Conservation (phyloP, 139 green algal species). For the Closterium sp. region DNA sequence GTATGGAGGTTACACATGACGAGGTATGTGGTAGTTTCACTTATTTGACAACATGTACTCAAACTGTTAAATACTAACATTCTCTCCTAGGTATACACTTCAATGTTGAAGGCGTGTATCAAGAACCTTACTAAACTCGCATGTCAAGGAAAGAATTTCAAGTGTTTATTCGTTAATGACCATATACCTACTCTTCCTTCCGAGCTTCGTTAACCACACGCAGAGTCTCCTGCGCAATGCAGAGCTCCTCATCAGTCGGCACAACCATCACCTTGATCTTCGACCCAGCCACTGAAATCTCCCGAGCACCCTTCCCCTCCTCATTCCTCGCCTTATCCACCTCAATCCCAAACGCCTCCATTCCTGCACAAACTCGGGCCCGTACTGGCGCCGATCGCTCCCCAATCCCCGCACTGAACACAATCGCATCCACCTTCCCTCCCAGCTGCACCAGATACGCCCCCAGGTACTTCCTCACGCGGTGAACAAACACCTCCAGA, state of each 20-base stretch:
- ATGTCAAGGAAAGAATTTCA: too few relatives aligned
- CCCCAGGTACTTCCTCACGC: constrained; percentile 85
- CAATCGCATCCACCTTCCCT: constrained; percentile 76
- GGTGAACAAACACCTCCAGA: constrained; percentile 74
- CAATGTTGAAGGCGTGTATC: too few relatives aligned
- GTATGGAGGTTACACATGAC: too few relatives aligned
- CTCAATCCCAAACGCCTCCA: constrained; percentile 67
- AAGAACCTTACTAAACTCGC: too few relatives aligned
- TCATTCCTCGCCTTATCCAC: constrained; percentile 71
- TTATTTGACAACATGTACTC: too few relatives aligned
- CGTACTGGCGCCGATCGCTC: constrained; percentile 68
- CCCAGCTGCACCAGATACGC: constrained; percentile 72
- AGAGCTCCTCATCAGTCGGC: constrained; percentile 88
- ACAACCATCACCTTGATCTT: constrained; percentile 75
- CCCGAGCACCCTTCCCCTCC: constrained; percentile 37
- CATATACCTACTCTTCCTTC: not conserved
- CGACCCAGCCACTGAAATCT: constrained; percentile 58
- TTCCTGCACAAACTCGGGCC: constrained; percentile 55
- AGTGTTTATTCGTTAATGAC: too few relatives aligned
- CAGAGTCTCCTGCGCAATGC: constrained; percentile 74
- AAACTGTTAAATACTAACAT: too few relatives aligned
- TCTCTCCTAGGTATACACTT: too few relatives aligned
- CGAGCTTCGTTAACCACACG: constrained; percentile 11
- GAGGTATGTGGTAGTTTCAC: too few relatives aligned
- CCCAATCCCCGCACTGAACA: constrained; percentile 83